Base-by-base conservation (phyloP, 2,329 filamentous ascomycete species). In the Fusarium floridanum region DNA sequence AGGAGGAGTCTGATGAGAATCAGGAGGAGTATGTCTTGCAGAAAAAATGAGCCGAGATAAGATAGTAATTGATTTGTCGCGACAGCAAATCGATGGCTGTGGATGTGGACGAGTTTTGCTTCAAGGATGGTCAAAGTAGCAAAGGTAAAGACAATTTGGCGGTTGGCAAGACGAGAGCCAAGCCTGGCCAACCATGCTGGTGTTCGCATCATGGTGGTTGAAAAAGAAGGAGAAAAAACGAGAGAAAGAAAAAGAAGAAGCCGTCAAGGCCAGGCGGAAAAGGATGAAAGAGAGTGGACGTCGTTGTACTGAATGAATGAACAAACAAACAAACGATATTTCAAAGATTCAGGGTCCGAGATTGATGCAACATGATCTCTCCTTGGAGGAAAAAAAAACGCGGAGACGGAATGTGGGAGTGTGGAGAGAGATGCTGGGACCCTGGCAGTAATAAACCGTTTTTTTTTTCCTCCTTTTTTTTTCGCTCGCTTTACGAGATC, bases 11-110 rank as follows among this genome's bases (percentile, higher is more conserved):
- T 37, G 16, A 83, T 76, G 32, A 81, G 24, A 14, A 83, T 68
- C 4, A 84, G 74, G 6, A 83, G 71, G 7, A 78, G 56, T 1
- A 80, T 70, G 22, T 84, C 82, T 43, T 83, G 82, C 5, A 77
- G 75, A 57, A 57, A 57, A 20, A 57, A 57, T 57, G 55, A 57
- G 32, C 55, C 55, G 55, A 57, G 20, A 17, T 36, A 57, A 57
- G 55, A 57, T 10, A 57, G 55, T 17, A 57, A 37, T 24, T 34
- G 55, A 37, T 4, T 37, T 37, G 55, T 20, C 11, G 55, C 55
- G 32, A 57, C 55, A 37, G 55, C 55, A 24, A 17, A 57, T 24
- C 55, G 55, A 37, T 57, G 55, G 55, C 55, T 57, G 55, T 57
- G 55, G n/a, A 57, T 57, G 55, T 57, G 55, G 10, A 37, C 20